phyloP scores from a whole-genome alignment of 768 basidiomycete genomes.

The Botryobasidium botryosum region DNA sequence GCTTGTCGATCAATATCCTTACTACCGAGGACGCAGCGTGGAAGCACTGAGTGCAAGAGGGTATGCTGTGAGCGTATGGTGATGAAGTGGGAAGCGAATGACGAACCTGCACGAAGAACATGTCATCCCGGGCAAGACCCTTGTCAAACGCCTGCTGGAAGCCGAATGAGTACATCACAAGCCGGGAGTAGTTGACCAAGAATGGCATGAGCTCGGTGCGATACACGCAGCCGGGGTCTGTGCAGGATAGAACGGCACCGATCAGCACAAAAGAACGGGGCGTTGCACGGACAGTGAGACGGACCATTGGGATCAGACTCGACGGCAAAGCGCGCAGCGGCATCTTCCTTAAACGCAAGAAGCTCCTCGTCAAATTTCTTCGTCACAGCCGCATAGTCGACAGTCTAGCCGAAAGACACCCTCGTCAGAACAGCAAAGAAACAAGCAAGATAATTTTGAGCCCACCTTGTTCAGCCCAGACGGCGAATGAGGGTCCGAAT shows the following conservation, averaged over 20 bases:
- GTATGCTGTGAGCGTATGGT: conserved; percentile 5
- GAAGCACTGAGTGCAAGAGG: conserved; percentile 48
- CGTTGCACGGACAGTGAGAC: conserved; percentile 4
- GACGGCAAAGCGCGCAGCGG: conserved; percentile 39
- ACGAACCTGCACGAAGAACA: conserved; percentile 56
- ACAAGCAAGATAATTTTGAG: neutral
- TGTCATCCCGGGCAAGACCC: conserved; percentile 40
- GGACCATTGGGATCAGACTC: conserved; percentile 43
- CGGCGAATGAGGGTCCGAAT: conserved; percentile 45
- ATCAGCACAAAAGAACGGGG: neutral
- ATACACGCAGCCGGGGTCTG: conserved; percentile 43
- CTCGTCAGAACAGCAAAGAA: no score
- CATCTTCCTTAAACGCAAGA: conserved; percentile 45
- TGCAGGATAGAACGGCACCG: neutral
- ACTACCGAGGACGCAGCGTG: conserved; percentile 54
- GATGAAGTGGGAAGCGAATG: no score
- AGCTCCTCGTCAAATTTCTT: conserved; percentile 40
- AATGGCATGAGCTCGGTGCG: conserved; percentile 55
- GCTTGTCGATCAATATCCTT: conserved; percentile 40
- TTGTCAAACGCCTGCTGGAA: conserved; percentile 70
- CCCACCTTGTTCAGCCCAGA: conserved; percentile 53
- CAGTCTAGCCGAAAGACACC: conserved; percentile 28
- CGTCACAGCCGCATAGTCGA: conserved; percentile 53
- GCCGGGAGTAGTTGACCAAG: conserved; percentile 56
- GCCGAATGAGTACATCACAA: conserved; percentile 77